A percentile compares a stretch with the other conserved stretches of the same genome.
Conservation (phyloP, 768 basidiomycete species). For the Suillus bovinus region DNA sequence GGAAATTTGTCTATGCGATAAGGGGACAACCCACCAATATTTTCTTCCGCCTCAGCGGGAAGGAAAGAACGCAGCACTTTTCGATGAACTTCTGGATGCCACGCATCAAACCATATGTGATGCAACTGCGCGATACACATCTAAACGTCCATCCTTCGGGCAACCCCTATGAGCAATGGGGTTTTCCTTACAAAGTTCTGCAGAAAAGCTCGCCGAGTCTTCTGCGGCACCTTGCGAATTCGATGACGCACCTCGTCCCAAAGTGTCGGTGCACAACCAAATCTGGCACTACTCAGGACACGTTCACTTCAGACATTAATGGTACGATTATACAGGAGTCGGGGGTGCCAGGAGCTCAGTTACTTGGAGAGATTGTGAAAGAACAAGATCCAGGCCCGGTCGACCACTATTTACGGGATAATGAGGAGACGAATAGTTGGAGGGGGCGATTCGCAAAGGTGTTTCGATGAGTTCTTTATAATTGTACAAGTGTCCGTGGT, state of each 20-base stretch:
- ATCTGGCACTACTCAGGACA: background rate
- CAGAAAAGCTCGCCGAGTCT: background rate
- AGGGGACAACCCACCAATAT: background rate
- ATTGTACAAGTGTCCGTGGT: background rate
- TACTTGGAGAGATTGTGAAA: background rate
- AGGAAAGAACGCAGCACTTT: background rate
- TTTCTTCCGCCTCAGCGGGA: background rate
- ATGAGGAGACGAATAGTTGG: background rate
- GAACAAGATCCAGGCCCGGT: background rate
- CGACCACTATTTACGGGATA: background rate
- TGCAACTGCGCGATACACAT: background rate
- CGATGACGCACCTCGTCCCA: background rate
- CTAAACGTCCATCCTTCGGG: background rate
- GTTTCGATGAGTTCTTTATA: background rate
- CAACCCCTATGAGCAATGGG: background rate
- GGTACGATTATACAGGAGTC: background rate
- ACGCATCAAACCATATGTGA: background rate
- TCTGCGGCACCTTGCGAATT: background rate
- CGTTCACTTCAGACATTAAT: background rate
- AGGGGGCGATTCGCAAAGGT: background rate
- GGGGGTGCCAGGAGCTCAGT: background rate
- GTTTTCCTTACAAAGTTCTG: background rate
- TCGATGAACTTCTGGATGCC: background rate
- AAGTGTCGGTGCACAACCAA: background rate
- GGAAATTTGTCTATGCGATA: background rate